Conservation (phyloP, 1,284 basidiomycete genomes). For the Cronartium quercuum region DNA sequence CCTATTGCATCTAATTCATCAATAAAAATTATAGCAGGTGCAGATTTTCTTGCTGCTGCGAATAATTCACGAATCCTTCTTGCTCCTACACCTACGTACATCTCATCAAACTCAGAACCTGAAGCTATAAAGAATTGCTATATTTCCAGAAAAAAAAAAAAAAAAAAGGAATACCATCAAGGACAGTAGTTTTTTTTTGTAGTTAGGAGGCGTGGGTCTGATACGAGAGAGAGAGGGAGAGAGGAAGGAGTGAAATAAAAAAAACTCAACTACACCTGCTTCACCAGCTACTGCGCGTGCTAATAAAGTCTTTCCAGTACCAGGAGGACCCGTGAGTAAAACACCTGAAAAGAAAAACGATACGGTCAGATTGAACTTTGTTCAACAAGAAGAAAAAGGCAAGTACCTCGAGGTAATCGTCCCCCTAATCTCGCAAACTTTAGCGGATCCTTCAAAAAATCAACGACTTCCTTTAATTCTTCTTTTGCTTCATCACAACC, state of each 20-base stretch:
- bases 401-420: slow-evolving; percentile 80
- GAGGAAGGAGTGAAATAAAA: not conserved
- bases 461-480: slow-evolving; percentile 85
- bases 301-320: slow-evolving; percentile 94
- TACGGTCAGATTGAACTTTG: slow-evolving; percentile 26
- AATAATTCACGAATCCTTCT: slow-evolving; percentile 95
- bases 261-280: slow-evolving; percentile 64
- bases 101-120: slow-evolving; percentile 95
- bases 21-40: slow-evolving; percentile 92
- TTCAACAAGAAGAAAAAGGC: slow-evolving; percentile 71
- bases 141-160: too few relatives aligned
- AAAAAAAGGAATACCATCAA: too few relatives aligned
- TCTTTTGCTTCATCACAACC: slow-evolving; percentile 68
- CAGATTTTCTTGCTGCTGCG: slow-evolving; percentile 84
- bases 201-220: not conserved
- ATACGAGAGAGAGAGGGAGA: not conserved
- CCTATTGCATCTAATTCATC: slow-evolving; percentile 90
- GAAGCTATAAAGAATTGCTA: slow-evolving; percentile 63
- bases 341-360: slow-evolving; percentile 39
- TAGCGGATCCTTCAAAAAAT: slow-evolving; percentile 83
- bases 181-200: not conserved
- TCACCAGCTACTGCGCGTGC: slow-evolving; percentile 94
- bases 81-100: slow-evolving; percentile 89
- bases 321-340: slow-evolving; percentile 51
- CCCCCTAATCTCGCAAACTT: slow-evolving; percentile 82